Percentiles rank a stretch among this genome's conserved stretches.
Evolutionary conservation across 306 rosid genomes (phyloP).

Genomic region (Vicia villosa): DNA sequence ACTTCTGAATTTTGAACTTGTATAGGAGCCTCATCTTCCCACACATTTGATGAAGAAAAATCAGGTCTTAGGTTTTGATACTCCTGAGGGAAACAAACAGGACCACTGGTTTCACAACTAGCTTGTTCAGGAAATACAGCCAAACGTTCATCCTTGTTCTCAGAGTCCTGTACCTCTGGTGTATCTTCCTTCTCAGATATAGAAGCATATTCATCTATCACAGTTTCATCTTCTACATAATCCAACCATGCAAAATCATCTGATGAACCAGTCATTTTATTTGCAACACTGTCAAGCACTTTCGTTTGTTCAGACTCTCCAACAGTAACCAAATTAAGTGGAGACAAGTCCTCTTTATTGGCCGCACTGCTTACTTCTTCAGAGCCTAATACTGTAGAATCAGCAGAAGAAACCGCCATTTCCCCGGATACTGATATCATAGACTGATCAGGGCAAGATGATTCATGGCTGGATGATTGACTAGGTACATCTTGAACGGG

Average conservation of each 20-base stretch:
- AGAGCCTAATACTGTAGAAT: slow-evolving; percentile 43
- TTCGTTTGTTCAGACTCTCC: slow-evolving; percentile 48
- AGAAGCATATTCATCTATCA: slow-evolving; percentile 39
- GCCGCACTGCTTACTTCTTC: slow-evolving; percentile 35
- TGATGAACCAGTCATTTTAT: slow-evolving; percentile 40
- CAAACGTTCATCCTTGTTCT: slow-evolving; percentile 37
- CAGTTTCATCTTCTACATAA: slow-evolving; percentile 61
- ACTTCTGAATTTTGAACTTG: slow-evolving; percentile 76
- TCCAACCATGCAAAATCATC: slow-evolving; percentile 75
- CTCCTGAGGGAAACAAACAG: slow-evolving; percentile 33
- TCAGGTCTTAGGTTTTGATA: slow-evolving; percentile 42
- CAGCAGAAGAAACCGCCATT: slow-evolving; percentile 40
- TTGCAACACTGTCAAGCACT: slow-evolving; percentile 52
- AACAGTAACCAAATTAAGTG: slow-evolving; percentile 45
- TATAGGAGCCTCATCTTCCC: slow-evolving; percentile 76
- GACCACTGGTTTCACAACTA: slow-evolving; percentile 48
- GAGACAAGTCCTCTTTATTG: slow-evolving; percentile 45
- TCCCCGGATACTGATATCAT: slow-evolving; percentile 36
- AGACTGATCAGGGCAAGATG: slow-evolving; percentile 50
- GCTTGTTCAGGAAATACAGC: slow-evolving; percentile 44
- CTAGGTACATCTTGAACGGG: slow-evolving; percentile 48
- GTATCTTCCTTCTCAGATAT: slow-evolving; percentile 44
- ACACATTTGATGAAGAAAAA: slow-evolving; percentile 50
- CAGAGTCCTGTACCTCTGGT: slow-evolving; percentile 47
- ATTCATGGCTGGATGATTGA: slow-evolving; percentile 46